Conservation (phyloP, 2,329 filamentous ascomycete species). For the Trichoderma sp. region DNA sequence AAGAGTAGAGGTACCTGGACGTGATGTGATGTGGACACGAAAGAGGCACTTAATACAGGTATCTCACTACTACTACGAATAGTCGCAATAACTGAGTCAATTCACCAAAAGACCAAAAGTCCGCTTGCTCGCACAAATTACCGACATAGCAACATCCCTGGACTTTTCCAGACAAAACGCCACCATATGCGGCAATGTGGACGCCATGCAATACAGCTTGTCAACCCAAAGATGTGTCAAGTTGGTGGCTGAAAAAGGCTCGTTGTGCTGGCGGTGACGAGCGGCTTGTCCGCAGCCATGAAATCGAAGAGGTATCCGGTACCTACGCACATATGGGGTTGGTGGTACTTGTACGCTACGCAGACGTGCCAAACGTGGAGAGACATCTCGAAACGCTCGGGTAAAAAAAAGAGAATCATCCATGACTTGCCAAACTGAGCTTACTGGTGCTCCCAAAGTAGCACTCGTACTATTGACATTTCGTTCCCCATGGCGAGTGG, state of each 20-base stretch:
- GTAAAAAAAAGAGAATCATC: background rate
- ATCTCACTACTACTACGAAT: background rate
- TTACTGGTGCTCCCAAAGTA: background rate
- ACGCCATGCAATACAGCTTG: background rate
- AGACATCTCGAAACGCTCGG: conserved; percentile 5
- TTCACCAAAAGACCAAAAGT: background rate
- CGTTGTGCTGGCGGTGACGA: background rate
- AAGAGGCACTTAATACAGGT: background rate
- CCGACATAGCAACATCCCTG: background rate
- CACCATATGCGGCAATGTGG: background rate
- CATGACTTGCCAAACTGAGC: background rate
- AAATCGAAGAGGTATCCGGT: background rate
- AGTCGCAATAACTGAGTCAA: background rate
- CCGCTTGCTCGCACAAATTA: background rate
- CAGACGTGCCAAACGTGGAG: background rate
- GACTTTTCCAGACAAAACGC: background rate
- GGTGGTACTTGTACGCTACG: background rate
- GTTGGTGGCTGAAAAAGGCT: background rate
- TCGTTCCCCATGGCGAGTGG: background rate
- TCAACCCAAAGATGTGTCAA: background rate
- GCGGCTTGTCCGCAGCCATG: background rate
- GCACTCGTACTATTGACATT: background rate
- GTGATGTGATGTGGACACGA: background rate
- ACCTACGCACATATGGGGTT: background rate
- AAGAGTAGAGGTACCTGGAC: background rate